These are phyloP conservation scores for Dichomitus squalens DNA, from an alignment of 1,284 basidiomycete genomes.

Conservation along the genomic window DNA sequence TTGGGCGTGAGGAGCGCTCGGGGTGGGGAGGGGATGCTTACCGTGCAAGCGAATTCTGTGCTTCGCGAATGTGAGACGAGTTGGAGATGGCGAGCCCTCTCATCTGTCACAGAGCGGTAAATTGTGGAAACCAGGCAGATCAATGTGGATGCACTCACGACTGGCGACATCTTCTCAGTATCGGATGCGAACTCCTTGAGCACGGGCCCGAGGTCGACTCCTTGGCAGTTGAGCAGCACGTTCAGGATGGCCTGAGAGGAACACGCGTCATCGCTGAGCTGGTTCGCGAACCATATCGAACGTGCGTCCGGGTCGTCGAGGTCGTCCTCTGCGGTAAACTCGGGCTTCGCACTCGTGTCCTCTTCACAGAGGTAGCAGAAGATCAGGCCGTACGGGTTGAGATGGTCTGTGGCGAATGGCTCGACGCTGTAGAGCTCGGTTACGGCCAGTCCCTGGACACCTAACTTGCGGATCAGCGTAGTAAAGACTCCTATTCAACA, in stretches of 20 bases:
- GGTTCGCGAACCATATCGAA: slow-evolving; percentile 65
- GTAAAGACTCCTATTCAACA: slow-evolving; percentile 54
- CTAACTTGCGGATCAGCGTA: slow-evolving; percentile 52
- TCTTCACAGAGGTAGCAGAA: slow-evolving; percentile 62
- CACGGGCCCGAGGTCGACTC: slow-evolving; percentile 48
- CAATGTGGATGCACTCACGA: slow-evolving; percentile 40
- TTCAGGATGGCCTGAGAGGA: slow-evolving; percentile 63
- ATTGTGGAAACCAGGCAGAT: background rate
- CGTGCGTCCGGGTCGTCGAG: slow-evolving; percentile 56
- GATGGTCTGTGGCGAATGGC: slow-evolving; percentile 59
- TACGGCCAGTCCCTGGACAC: slow-evolving; percentile 52
- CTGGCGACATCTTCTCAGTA: slow-evolving; percentile 56
- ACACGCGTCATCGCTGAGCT: slow-evolving; percentile 66
- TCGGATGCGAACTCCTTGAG: slow-evolving; percentile 49
- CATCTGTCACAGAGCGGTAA: slow-evolving; percentile 44
- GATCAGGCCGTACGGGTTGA: slow-evolving; percentile 53
- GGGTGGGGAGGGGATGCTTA: slow-evolving; percentile 26
- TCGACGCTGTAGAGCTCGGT: slow-evolving; percentile 64
- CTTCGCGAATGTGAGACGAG: slow-evolving; percentile 48
- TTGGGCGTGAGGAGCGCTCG: background rate
- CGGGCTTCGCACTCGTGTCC: slow-evolving; percentile 45
- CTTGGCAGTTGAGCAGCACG: slow-evolving; percentile 56
- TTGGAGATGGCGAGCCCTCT: slow-evolving; percentile 62
- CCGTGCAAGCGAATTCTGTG: slow-evolving; percentile 63
- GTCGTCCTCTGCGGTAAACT: slow-evolving; percentile 42